These are phyloP conservation scores for Aspergillus indologenus DNA, from an alignment of 495 filamentous ascomycete species.

Conservation along the genomic window DNA sequence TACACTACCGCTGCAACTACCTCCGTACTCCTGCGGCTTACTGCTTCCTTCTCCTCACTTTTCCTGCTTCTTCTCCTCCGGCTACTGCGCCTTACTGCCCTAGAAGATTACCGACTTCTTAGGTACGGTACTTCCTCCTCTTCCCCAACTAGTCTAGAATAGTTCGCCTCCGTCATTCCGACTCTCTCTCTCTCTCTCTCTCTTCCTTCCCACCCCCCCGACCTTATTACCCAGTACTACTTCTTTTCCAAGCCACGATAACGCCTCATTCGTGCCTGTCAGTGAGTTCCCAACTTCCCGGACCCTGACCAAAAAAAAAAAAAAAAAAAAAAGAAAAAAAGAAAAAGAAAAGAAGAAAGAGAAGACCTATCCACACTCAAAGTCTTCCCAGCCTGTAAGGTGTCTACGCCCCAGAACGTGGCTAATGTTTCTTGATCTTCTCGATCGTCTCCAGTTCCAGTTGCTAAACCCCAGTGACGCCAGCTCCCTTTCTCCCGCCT, in stretches of 20 bases:
- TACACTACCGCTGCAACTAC: too few species aligned
- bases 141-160: background rate
- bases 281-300: background rate
- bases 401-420: conserved; percentile 35
- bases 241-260: conserved; percentile 12
- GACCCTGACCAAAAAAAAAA: background rate
- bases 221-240: conserved; percentile 13
- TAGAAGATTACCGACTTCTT: conserved; percentile 7
- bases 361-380: conserved; percentile 1
- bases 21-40: background rate
- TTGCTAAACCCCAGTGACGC: conserved; percentile 19
- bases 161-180: too few species aligned
- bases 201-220: conserved; percentile 5
- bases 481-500: conserved; percentile 20
- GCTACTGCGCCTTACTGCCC: conserved; percentile 4
- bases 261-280: conserved; percentile 8
- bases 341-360: too few species aligned
- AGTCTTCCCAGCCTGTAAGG: conserved; percentile 36
- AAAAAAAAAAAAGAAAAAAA: too few species aligned
- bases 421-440: conserved; percentile 20
- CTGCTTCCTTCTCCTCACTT: background rate
- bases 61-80: background rate
- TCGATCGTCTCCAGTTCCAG: conserved; percentile 17
- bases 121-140: background rate
- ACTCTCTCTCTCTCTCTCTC: background rate